These are phyloP conservation scores for Rhododendron williamsianum DNA, from an alignment of 148 eudicot genomes.

Conservation along the genomic window DNA sequence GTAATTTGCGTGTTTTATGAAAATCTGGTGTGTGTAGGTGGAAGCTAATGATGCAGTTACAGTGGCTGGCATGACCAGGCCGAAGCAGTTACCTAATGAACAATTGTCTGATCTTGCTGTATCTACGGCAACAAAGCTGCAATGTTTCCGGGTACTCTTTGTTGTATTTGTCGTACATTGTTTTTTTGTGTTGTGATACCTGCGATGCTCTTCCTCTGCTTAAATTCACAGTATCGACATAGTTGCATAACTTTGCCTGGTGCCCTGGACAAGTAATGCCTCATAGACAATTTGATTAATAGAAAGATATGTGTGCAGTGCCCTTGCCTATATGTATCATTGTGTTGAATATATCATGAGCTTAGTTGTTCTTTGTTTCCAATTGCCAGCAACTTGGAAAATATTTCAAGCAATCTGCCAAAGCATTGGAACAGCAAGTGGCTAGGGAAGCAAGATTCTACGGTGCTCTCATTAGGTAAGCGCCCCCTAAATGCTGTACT, in stretches of 20 bases:
- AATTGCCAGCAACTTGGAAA: slow-evolving; percentile 77
- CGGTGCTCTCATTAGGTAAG: slow-evolving; percentile 94
- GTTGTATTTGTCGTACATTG: neutral
- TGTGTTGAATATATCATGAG: neutral
- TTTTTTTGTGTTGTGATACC: neutral
- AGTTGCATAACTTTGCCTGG: neutral
- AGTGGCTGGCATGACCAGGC: slow-evolving; percentile 87
- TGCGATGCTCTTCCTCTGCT: neutral
- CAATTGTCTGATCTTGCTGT: slow-evolving; percentile 79
- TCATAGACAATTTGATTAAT: neutral
- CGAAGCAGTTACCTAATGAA: slow-evolving; percentile 87
- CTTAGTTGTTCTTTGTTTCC: slow-evolving; percentile 5
- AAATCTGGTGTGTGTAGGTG: slow-evolving; percentile 41
- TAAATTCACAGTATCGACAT: neutral
- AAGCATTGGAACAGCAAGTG: slow-evolving; percentile 84
- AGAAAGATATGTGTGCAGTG: neutral
- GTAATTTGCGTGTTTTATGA: neutral
- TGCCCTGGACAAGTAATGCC: neutral
- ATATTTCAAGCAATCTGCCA: slow-evolving; percentile 94
- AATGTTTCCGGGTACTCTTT: slow-evolving; percentile 67
- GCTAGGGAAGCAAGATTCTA: slow-evolving; percentile 95
- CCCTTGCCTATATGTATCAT: neutral
- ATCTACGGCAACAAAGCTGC: slow-evolving; percentile 87
- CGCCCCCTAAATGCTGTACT: neutral
- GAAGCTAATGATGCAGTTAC: slow-evolving; percentile 94